These are phyloP conservation scores for Kwoniella dendrophila DNA, from an alignment of 768 basidiomycete species.

Conservation along the genomic window DNA sequence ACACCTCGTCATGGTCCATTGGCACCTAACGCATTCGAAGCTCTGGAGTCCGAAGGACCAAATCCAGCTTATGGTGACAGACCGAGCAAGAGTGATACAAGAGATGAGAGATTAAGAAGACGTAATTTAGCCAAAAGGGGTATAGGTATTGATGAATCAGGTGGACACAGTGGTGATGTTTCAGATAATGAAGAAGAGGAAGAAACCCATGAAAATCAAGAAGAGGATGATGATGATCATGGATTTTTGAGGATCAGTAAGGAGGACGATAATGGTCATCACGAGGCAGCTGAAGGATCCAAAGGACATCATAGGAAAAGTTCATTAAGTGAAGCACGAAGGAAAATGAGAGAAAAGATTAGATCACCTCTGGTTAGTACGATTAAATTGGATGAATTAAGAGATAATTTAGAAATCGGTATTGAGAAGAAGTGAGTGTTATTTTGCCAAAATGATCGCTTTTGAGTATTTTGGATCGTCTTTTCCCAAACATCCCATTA, in stretches of 20 bases:
- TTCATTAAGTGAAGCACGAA: slow-evolving; percentile 19
- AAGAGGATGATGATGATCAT: neutral
- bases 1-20: slow-evolving; percentile 16
- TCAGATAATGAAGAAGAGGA: neutral
- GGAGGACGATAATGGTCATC: neutral
- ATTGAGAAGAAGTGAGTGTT: slow-evolving; percentile 47
- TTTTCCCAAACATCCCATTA: neutral
- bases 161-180: neutral
- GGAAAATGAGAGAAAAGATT: slow-evolving; percentile 34
- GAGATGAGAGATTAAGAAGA: slow-evolving; percentile 14
- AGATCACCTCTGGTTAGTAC: slow-evolving; percentile 36
- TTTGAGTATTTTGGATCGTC: too few relatives aligned
- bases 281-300: neutral
- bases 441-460: too few relatives aligned
- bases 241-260: neutral
- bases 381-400: slow-evolving; percentile 39
- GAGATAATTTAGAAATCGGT: slow-evolving; percentile 41
- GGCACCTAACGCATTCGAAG: slow-evolving; percentile 20
- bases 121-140: slow-evolving; percentile 7
- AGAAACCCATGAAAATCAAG: neutral
- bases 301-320: slow-evolving; percentile 3
- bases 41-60: slow-evolving; percentile 4
- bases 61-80: neutral
- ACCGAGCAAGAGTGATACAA: neutral
- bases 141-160: slow-evolving; percentile 15